Conservation (phyloP, 1,139 yeast species). For the Suhomyces atakaporum region DNA sequence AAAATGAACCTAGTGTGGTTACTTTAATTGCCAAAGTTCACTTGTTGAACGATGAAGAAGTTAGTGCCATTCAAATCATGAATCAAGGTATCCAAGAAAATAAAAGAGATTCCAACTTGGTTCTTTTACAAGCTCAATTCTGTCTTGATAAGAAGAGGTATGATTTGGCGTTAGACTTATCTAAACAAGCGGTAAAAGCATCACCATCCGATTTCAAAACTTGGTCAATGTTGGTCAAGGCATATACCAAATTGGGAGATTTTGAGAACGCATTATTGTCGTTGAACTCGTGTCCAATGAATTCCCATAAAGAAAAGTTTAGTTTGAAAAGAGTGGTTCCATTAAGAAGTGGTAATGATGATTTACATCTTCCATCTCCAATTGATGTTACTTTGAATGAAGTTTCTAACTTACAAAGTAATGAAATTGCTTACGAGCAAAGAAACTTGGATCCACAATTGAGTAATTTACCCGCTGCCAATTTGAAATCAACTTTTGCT, state of each 20-base stretch:
- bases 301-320: conserved; percentile 65
- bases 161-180: conserved; percentile 73
- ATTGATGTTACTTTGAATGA: conserved; percentile 72
- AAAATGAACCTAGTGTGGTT: conserved; percentile 51
- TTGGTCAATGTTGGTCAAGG: conserved; percentile 76
- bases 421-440: conserved; percentile 53
- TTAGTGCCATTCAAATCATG: conserved; percentile 71
- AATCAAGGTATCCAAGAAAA: conserved; percentile 57
- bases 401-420: conserved; percentile 56
- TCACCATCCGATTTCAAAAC: conserved; percentile 84
- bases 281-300: conserved; percentile 92
- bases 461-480: conserved; percentile 71
- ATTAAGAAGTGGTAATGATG: conserved; percentile 54
- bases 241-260: conserved; percentile 70
- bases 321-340: conserved; percentile 57
- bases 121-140: conserved; percentile 69
- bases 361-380: conserved; percentile 76
- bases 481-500: conserved; percentile 75
- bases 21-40: conserved; percentile 58
- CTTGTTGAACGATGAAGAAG: conserved; percentile 67
- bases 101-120: conserved; percentile 63
- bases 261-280: conserved; percentile 77
- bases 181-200: conserved; percentile 73
- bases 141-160: conserved; percentile 64
- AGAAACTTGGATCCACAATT: conserved; percentile 66